Evolutionary conservation across 2,329 filamentous ascomycete species (phyloP).

Genomic region (Harringtonia lauricola): DNA sequence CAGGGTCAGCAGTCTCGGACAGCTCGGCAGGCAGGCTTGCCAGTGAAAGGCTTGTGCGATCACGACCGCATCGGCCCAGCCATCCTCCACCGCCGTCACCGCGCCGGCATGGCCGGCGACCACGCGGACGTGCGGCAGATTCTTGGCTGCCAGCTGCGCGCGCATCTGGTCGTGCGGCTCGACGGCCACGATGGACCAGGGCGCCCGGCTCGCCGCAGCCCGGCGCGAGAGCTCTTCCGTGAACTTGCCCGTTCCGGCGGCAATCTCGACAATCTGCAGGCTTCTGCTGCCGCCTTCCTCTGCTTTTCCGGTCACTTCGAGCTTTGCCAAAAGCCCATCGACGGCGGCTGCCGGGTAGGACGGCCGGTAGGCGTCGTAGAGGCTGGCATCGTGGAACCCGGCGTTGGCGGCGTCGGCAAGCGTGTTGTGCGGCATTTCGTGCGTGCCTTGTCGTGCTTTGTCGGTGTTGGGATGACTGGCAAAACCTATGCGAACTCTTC

Average conservation of each 20-base stretch:
- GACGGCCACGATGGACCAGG: conserved; percentile 40
- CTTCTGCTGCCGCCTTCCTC: conserved; percentile 25
- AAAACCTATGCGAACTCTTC: no score
- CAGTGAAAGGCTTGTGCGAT: conserved; percentile 55
- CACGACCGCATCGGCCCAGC: conserved; percentile 53
- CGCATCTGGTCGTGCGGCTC: conserved; percentile 58
- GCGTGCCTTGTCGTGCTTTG: no score
- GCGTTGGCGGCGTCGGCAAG: conserved; percentile 27
- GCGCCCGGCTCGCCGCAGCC: conserved; percentile 29
- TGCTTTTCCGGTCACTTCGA: conserved; percentile 36
- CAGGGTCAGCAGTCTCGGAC: not conserved
- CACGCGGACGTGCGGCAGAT: conserved; percentile 41
- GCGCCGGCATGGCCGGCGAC: conserved; percentile 46
- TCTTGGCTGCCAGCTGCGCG: conserved; percentile 45
- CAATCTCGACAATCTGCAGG: conserved; percentile 18
- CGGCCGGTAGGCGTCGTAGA: conserved; percentile 59
- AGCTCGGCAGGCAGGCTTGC: conserved; percentile 23
- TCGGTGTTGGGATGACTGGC: no score
- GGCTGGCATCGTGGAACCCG: conserved; percentile 53
- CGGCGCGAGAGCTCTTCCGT: conserved; percentile 37
- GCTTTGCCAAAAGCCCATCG: conserved; percentile 41
- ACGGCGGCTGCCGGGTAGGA: conserved; percentile 52
- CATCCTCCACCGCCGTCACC: conserved; percentile 41
- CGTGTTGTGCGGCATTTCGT: conserved; percentile 2
- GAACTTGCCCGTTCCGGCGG: conserved; percentile 22